A percentile compares a stretch with the other conserved stretches of the same genome.
These are phyloP conservation scores for Colletotrichum spaethianum DNA, from an alignment of 2,329 filamentous ascomycete species.

Conservation along the genomic window DNA sequence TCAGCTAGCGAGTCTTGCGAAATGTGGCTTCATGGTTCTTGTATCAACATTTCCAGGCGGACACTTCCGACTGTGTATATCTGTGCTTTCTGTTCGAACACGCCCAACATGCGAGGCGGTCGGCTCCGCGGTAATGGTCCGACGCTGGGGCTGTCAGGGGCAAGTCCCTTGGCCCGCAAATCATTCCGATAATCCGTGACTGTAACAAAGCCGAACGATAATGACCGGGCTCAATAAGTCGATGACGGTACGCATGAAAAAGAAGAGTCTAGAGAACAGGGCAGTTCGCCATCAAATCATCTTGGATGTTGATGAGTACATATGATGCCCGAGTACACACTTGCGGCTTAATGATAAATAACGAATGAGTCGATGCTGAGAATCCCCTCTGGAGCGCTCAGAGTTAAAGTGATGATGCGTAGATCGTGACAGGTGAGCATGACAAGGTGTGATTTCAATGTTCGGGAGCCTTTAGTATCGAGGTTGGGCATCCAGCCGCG, in stretches of 20 bases:
- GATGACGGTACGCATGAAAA: slow-evolving; percentile 1
- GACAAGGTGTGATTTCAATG: background rate
- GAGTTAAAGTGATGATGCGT: background rate
- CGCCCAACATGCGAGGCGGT: slow-evolving; percentile 66
- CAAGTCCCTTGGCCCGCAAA: slow-evolving; percentile 62
- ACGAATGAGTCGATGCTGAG: slow-evolving; percentile 39
- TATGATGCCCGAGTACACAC: slow-evolving; percentile 50
- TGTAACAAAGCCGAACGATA: slow-evolving; percentile 15
- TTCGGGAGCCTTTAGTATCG: background rate
- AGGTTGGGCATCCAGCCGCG: background rate
- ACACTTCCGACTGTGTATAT: slow-evolving; percentile 74
- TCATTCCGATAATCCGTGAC: slow-evolving; percentile 57
- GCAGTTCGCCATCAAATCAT: slow-evolving; percentile 31
- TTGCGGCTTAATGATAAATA: slow-evolving; percentile 44
- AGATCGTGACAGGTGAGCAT: background rate
- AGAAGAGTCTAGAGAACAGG: slow-evolving; percentile 28
- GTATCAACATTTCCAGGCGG: slow-evolving; percentile 71
- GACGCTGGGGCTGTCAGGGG: slow-evolving; percentile 47
- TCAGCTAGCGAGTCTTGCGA: slow-evolving; percentile 72
- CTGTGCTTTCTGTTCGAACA: slow-evolving; percentile 74
- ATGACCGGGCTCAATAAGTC: background rate
- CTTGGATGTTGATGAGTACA: slow-evolving; percentile 43
- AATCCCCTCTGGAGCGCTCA: background rate
- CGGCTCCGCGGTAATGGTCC: slow-evolving; percentile 57
- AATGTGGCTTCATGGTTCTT: slow-evolving; percentile 75